phyloP scores from a whole-genome alignment of 176 grass and related monocot species.

The Carex littledalei region DNA sequence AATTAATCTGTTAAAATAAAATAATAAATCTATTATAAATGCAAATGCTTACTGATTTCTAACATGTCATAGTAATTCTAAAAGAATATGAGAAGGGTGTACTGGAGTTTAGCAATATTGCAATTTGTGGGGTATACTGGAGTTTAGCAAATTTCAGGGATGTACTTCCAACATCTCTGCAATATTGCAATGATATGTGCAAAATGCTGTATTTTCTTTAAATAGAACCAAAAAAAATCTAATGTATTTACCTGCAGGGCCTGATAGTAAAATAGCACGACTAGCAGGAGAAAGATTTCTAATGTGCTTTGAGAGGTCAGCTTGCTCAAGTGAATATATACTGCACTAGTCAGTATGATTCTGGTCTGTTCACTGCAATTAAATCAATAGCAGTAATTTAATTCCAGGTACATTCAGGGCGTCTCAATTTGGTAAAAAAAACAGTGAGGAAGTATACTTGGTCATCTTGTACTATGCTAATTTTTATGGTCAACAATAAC shows the following conservation, averaged over 20 bases:
- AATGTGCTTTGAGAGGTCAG: constrained; percentile 66
- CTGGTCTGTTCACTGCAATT: constrained; percentile 67
- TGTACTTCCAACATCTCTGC: background rate
- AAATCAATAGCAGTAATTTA: background rate
- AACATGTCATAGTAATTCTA: no score
- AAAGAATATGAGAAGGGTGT: no score
- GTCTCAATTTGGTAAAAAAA: background rate
- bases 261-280: constrained; percentile 75
- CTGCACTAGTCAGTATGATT: constrained; percentile 71
- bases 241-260: constrained; percentile 55
- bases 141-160: background rate
- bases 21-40: no score
- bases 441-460: background rate
- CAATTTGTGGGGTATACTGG: background rate
- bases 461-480: background rate
- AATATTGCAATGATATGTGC: background rate
- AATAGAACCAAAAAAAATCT: background rate
- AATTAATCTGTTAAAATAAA: no score
- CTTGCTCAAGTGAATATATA: constrained; percentile 84
- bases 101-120: no score
- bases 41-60: no score
- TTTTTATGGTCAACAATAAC: background rate
- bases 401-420: background rate
- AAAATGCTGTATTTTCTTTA: background rate
- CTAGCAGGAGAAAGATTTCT: constrained; percentile 82